Base-by-base conservation (phyloP, 495 filamentous ascomycete species). In the Hypoxylon intermedium region DNA sequence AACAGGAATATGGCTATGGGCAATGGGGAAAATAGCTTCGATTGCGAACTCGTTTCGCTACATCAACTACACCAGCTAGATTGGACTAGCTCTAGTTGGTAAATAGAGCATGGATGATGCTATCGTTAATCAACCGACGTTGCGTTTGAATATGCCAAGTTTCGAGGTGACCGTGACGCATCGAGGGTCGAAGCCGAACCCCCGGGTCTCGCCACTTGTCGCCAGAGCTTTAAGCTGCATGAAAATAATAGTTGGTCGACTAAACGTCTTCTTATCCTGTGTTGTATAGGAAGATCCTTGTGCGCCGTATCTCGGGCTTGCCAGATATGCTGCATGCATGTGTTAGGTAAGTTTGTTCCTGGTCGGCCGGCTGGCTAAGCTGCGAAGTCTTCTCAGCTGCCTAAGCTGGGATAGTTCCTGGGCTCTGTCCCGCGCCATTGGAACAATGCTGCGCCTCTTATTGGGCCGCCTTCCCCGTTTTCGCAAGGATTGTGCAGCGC, bases 401-500 rank as follows among this genome's bases (percentile, higher is more conserved):
- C 12, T 63, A 34, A 53, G 49, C 48, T 60, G n/a, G 41, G 57
- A n/a, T n/a, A n/a, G n/a, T n/a, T n/a, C n/a, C n/a, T n/a, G n/a
- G n/a, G n/a, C n/a, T n/a, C n/a, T 3, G 24, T 52, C 42, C 60
- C 53, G 36, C 53, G 5, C 37, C 33, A 53, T 53, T 38, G 60
- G 60, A 58, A 53, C 16, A 24, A 24, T 31, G 26, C 42, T 50
- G 30, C 30, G 60, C 34, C 18, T 54, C 54, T 58, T 50, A 64
- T 64, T 64, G 60, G 60, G 30, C 44, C 28, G 11, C n/a, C 23
- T 18, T 40, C 34, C 36, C 2, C 19, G 7, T 11, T 43, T 49
- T 5, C 19, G 40, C 28, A 5, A 13, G 61, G 50, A 13, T 37
- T 15, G 12, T 2, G 12, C 38, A 47, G 61, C 61, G 59, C 49